Conservation (phyloP, 1,139 yeast genomes). For the Saccharomycopsis crataegensis region DNA sequence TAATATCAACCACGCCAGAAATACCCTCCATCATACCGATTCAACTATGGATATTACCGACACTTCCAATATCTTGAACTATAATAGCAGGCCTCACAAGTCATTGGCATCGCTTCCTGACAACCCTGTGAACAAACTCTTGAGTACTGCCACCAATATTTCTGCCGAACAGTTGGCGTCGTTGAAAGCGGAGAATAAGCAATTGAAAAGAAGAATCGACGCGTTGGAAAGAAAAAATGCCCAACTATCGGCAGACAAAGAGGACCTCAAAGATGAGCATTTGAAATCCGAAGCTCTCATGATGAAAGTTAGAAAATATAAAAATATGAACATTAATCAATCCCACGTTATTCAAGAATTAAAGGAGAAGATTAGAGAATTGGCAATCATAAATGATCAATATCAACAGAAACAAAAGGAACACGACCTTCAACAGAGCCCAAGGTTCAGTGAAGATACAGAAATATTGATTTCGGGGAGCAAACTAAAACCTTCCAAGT, state of each 20-base stretch:
- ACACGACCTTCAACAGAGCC: background rate
- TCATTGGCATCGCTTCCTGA: slow-evolving; percentile 12
- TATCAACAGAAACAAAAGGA: background rate
- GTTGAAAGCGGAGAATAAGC: slow-evolving; percentile 5
- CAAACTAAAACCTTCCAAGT: background rate
- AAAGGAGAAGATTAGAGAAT: slow-evolving; percentile 1
- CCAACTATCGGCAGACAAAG: background rate
- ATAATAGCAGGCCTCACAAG: slow-evolving; percentile 2
- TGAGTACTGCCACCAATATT: slow-evolving; percentile 3
- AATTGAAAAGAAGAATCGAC: background rate
- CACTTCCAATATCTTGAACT: slow-evolving; percentile 10
- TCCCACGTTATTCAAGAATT: slow-evolving; percentile 6
- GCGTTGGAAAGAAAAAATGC: background rate
- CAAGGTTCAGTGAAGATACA: background rate
- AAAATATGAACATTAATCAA: slow-evolving; percentile 7
- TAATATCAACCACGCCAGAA: background rate
- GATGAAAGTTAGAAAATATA: slow-evolving; percentile 14
- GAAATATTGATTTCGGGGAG: slow-evolving; percentile 1
- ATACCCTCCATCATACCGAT: background rate
- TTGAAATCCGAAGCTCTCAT: slow-evolving; percentile 11
- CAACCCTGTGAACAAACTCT: slow-evolving; percentile 11
- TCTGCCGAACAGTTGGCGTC: slow-evolving; percentile 1
- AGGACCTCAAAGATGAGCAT: slow-evolving; percentile 1
- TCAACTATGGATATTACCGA: background rate
- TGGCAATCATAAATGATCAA: background rate